Evolutionary conservation across 2,329 filamentous ascomycete species (phyloP), one percentile per base, ranked within the genome.

Genomic region (Septoria petroselini): DNA sequence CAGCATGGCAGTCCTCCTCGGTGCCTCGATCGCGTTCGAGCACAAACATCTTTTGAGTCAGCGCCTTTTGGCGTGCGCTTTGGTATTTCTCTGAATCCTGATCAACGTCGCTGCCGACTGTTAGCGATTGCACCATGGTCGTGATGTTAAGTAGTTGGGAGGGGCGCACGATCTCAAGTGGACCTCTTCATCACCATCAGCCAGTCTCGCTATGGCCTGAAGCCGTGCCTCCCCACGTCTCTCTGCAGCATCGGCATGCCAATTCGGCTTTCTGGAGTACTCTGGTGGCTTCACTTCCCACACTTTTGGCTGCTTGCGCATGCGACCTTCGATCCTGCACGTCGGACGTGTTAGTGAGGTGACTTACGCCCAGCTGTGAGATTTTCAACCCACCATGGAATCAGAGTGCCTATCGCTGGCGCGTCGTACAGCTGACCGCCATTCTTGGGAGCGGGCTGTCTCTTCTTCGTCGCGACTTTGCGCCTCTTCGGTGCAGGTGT

Each of bases 11-110:
- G 7, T 73, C 65, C 2, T 73, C 69, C 4, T 70, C 73, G 4
- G 70, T 72, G 30, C 64, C 62, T 7, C 75, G 68, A 42, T 64
- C 70, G 35, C 81, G 73, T 34, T 75, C 73, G 17, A 84, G 70
- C 6, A 83, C 73, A 48, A 78, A 81, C 72, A 84, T 79, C 17
- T 76, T 55, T 33, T 65, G 61, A 3, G 54, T 60, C 21, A 46
- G 25, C 12, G 61, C 62, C 3, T 58, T 57, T 14, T 62, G 29
- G n/a, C 58, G 53, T 5, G 58, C 48, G 12, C 51, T 53, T 7
- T 53, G 33, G 50, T 64, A 63, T 39, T 35, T 54, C 2, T 54
- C 58, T 38, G 41, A 53, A 30, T 46, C 43, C 21, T 41, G 41
- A 27, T 51, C 52, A 47, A 55, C 48, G 51, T 51, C 50, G 11